These are phyloP conservation scores for Herpetospermum pedunculosum DNA, from an alignment of 306 rosid species.

Conservation along the genomic window DNA sequence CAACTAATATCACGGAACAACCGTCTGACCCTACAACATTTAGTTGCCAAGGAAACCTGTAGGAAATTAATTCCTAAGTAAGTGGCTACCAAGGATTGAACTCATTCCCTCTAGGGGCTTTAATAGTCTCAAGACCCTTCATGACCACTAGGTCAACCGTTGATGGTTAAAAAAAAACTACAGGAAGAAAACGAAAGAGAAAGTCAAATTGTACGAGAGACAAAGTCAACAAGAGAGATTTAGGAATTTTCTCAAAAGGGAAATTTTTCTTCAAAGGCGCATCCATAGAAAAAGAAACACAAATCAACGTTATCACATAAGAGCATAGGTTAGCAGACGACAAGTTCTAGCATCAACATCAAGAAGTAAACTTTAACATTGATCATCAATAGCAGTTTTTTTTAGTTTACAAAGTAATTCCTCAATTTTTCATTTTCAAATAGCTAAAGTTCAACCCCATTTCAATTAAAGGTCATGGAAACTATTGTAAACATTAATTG, in stretches of 20 bases:
- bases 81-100: no score
- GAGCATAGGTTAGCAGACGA: no score
- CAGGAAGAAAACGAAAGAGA: not conserved
- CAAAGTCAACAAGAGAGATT: not conserved
- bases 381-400: not conserved
- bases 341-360: not conserved
- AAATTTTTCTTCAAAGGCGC: not conserved
- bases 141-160: no score
- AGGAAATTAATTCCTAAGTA: no score
- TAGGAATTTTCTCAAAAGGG: not conserved
- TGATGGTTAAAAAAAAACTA: not conserved
- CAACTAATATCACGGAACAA: no score
- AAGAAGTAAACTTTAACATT: not conserved
- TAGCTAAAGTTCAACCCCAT: not conserved
- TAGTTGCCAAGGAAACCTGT: no score
- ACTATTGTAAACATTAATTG: not conserved
- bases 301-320: not conserved
- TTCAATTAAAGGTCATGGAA: not conserved
- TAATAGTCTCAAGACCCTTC: no score
- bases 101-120: no score
- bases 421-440: not conserved
- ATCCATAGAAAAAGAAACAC: not conserved
- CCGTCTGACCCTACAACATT: no score
- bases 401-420: not conserved
- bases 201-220: not conserved